These are phyloP conservation scores for Starmera amethionina DNA, from an alignment of 805 yeast species.

Conservation along the genomic window DNA sequence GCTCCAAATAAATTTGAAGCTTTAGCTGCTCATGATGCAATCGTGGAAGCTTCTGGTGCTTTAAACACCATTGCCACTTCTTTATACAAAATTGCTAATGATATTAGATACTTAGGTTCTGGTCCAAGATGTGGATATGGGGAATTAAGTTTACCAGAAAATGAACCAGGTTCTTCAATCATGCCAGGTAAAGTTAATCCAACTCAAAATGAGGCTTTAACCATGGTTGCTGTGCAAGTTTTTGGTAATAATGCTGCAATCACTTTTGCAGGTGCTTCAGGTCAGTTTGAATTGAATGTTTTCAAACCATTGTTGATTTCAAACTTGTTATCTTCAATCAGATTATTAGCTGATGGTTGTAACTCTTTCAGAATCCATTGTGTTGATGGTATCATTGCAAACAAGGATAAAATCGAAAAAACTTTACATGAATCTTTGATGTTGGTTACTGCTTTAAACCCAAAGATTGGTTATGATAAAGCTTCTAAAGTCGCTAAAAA, in stretches of 20 bases:
- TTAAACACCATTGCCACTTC: slow-evolving; percentile 91
- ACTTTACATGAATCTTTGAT: slow-evolving; percentile 88
- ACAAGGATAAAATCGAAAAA: slow-evolving; percentile 77
- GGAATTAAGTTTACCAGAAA: slow-evolving; percentile 89
- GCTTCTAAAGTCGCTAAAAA: slow-evolving; percentile 98
- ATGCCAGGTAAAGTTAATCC: slow-evolving; percentile 99
- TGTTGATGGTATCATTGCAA: slow-evolving; percentile 90
- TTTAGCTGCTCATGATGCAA: slow-evolving; percentile 96
- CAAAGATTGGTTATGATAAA: slow-evolving; percentile 95
- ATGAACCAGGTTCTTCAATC: slow-evolving; percentile 98
- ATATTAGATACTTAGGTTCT: slow-evolving; percentile 94
- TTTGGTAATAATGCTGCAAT: slow-evolving; percentile 94
- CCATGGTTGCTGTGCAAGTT: slow-evolving; percentile 97
- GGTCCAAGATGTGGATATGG: slow-evolving; percentile 99
- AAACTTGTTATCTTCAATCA: slow-evolving; percentile 78
- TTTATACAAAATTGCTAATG: slow-evolving; percentile 93
- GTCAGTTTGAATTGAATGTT: slow-evolving; percentile 96
- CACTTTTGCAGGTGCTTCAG: slow-evolving; percentile 97
- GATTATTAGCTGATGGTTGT: slow-evolving; percentile 83
- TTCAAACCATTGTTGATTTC: slow-evolving; percentile 95
- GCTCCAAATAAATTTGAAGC: slow-evolving; percentile 99
- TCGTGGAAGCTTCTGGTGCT: slow-evolving; percentile 97
- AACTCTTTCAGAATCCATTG: slow-evolving; percentile 90
- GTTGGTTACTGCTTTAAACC: slow-evolving; percentile 98
- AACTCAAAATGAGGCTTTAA: slow-evolving; percentile 96